Percentiles rank a stretch among this genome's conserved stretches.
These are phyloP conservation scores for Phytophthora fragariae DNA, from an alignment of 352 stramenopile genomes.

Conservation along the genomic window DNA sequence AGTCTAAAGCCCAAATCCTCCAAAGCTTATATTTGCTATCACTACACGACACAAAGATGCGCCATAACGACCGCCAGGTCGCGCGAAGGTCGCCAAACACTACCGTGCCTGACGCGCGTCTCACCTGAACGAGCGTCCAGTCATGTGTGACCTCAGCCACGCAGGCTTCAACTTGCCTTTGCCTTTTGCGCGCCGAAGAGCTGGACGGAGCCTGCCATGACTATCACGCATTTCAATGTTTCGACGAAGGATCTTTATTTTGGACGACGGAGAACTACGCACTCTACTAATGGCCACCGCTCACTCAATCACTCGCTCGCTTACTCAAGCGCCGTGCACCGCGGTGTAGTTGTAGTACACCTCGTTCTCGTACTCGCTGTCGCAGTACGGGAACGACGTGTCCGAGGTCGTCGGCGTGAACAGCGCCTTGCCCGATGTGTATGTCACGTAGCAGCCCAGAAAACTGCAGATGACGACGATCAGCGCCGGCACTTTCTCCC, in stretches of 20 bases:
- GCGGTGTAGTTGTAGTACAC: constrained; percentile 6
- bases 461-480: constrained; percentile 13
- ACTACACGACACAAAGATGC: not conserved
- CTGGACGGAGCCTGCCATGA: not conserved
- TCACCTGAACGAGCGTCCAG: too few relatives aligned
- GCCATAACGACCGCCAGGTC: not conserved
- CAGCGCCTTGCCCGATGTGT: constrained; percentile 6
- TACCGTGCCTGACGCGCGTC: not conserved
- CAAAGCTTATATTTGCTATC: too few relatives aligned
- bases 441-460: constrained; percentile 7
- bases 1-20: too few relatives aligned
- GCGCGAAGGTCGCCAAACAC: not conserved
- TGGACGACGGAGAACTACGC: not conserved
- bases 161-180: too few relatives aligned
- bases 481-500: constrained; percentile 26
- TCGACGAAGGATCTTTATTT: not conserved
- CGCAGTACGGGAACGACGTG: constrained; percentile 7
- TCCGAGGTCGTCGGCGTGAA: constrained; percentile 1
- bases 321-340: not conserved
- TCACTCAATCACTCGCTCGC: not conserved
- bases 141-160: too few relatives aligned
- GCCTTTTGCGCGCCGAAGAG: too few relatives aligned
- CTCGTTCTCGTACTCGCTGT: constrained; percentile 3
- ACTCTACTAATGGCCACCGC: not conserved
- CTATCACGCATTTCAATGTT: not conserved